Conservation (phyloP, 768 basidiomycete species). For the Kwoniella pini region DNA sequence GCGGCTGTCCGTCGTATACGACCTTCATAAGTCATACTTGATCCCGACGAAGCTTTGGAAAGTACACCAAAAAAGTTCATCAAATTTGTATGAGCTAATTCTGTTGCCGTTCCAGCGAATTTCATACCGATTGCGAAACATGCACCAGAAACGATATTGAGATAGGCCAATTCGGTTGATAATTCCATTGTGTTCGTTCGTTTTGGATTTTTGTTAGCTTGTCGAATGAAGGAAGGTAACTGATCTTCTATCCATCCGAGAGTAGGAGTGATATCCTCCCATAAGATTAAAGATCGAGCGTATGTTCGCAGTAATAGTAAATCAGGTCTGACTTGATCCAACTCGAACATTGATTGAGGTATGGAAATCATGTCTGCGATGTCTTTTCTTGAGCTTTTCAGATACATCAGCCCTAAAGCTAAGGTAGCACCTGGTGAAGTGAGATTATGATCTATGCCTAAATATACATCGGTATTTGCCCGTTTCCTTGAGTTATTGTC, state of each 20-base stretch:
- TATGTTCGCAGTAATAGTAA: slow-evolving; percentile 81
- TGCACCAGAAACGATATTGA: slow-evolving; percentile 84
- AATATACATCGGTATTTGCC: background rate
- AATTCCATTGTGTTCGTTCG: slow-evolving; percentile 60
- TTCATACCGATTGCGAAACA: slow-evolving; percentile 91
- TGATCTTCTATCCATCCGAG: slow-evolving; percentile 69
- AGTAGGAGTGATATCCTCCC: slow-evolving; percentile 72
- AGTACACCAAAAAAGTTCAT: slow-evolving; percentile 80
- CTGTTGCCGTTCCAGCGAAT: slow-evolving; percentile 88
- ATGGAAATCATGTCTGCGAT: slow-evolving; percentile 81
- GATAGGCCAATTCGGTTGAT: slow-evolving; percentile 82
- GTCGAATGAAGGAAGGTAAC: slow-evolving; percentile 69
- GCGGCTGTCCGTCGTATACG: slow-evolving; percentile 84
- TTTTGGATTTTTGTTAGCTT: slow-evolving; percentile 58
- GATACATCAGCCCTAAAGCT: slow-evolving; percentile 88
- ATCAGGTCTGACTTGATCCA: slow-evolving; percentile 85
- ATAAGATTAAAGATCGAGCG: slow-evolving; percentile 77
- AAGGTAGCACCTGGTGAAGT: slow-evolving; percentile 90
- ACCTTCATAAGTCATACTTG: slow-evolving; percentile 78
- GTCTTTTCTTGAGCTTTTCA: slow-evolving; percentile 78
- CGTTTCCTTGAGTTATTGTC: slow-evolving; percentile 26
- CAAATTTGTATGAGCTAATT: slow-evolving; percentile 81
- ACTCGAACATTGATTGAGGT: slow-evolving; percentile 73
- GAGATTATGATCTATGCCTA: slow-evolving; percentile 74
- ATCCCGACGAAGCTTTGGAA: slow-evolving; percentile 21